Base-by-base conservation (phyloP, 2,329 filamentous ascomycete genomes). In the Epichloe sylvatica region DNA sequence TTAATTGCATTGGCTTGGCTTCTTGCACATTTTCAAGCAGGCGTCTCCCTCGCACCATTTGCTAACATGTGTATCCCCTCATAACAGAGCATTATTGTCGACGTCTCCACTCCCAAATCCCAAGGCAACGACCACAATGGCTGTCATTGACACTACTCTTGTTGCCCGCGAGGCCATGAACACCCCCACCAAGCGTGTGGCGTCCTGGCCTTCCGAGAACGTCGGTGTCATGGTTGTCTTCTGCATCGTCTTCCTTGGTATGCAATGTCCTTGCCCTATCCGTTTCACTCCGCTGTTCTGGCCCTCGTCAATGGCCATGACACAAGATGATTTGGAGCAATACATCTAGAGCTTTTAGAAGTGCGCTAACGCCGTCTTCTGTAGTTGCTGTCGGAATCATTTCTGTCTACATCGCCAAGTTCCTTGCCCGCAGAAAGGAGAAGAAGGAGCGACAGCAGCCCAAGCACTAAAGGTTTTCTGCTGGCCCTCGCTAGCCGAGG, bases 171-270 rank as follows among this genome's bases (percentile, higher is more conserved):
- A 67, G 49, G 46, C 41, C 41, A 15, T 23, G 3, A 38, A 46
- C 57, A 45, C 67, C 58, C 60, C 70, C 44, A 59, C 56, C 56
- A 70, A 68, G 66, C 68, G 69, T 54, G 70, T 63, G 8, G 70
- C 64, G 3, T 30, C 30, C 64, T 71, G 67, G 66, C 59, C 69
- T 47, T 51, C 60, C 33, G 53, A 57, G 50, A 63, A 71, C 48
- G 59, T 60, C 47, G 69, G 69, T 58, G 66, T 69, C 55, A 61
- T 71, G 52, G 62, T 69, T 47, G 69, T 71, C 55, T 70, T 71
- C 57, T 65, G 62, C 59, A 71, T 71, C 49, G 62, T 71, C 54
- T 65, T 64, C 51, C 47, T 69, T 46, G 66, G 66, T 69, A 65
- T 44, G 65, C 44, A 38, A 15, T 48, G n/a, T 21, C 30, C 15